phyloP scores from a whole-genome alignment of 1,284 basidiomycete genomes.

The Pseudozyma sp. region DNA sequence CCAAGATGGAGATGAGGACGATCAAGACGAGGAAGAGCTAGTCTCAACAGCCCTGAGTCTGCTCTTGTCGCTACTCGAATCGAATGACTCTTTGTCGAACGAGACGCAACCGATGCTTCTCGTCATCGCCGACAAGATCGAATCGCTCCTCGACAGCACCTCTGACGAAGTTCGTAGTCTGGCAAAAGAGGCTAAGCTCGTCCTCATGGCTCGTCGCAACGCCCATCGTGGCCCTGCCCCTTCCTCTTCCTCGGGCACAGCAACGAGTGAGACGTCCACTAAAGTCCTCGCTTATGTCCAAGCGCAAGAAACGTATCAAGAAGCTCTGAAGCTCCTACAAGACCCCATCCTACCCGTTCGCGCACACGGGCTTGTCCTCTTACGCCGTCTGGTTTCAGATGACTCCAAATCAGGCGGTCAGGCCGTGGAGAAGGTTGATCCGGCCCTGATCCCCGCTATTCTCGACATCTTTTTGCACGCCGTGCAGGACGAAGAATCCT shows the following conservation, averaged over 20 bases:
- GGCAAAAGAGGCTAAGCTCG: conserved; percentile 81
- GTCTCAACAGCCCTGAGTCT: conserved; percentile 57
- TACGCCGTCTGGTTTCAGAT: conserved; percentile 58
- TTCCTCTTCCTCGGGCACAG: not conserved
- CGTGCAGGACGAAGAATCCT: conserved; percentile 91
- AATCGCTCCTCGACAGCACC: conserved; percentile 41
- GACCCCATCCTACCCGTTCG: conserved; percentile 95
- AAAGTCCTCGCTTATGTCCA: conserved; percentile 60
- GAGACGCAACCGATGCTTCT: conserved; percentile 52
- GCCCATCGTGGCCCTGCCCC: conserved; percentile 15
- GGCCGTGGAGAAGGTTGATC: conserved; percentile 35
- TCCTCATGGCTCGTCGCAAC: conserved; percentile 78
- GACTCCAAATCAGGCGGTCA: conserved; percentile 29
- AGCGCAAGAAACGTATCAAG: conserved; percentile 75
- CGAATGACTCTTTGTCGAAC: conserved; percentile 42
- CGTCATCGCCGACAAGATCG: conserved; percentile 55
- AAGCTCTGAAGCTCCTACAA: conserved; percentile 86
- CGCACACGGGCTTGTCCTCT: conserved; percentile 78
- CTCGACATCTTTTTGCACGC: conserved; percentile 87
- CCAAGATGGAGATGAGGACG: conserved; percentile 7
- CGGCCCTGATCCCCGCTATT: conserved; percentile 79
- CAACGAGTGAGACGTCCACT: conserved; percentile 50
- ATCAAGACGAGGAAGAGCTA: conserved; percentile 53
- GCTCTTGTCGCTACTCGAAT: conserved; percentile 63
- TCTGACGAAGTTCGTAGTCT: conserved; percentile 72